A percentile compares a stretch with the other conserved stretches of the same genome.
These are phyloP conservation scores for Camelina laxa DNA, from an alignment of 345 rosid species.

Conservation along the genomic window DNA sequence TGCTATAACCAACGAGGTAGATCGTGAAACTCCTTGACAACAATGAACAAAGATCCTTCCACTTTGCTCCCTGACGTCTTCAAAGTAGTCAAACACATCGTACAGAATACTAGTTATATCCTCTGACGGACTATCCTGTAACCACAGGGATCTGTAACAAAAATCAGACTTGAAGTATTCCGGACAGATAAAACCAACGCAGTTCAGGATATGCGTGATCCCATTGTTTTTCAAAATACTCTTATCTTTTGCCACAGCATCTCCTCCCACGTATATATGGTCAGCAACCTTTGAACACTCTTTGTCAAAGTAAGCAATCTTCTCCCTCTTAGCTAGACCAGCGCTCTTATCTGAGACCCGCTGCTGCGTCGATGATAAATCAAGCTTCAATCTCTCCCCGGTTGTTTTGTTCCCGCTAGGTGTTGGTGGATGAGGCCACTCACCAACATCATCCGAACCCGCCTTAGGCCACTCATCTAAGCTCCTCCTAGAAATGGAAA, in stretches of 20 bases:
- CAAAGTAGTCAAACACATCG: constrained; percentile 98
- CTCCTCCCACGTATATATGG: constrained; percentile 96
- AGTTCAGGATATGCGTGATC: constrained; percentile 91
- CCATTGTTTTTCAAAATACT: constrained; percentile 79
- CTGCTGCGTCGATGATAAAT: constrained; percentile 73
- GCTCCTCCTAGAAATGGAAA: constrained; percentile 88
- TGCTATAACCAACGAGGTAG: constrained; percentile 97
- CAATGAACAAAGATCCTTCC: constrained; percentile 99
- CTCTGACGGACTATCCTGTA: constrained; percentile 98
- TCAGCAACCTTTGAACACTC: constrained; percentile 97
- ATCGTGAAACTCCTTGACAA: constrained; percentile 97
- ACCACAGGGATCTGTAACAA: constrained; percentile 92
- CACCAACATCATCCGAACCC: constrained; percentile 92
- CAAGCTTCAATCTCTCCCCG: constrained; percentile 93
- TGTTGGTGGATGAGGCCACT: constrained; percentile 94
- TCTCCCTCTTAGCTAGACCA: constrained; percentile 84
- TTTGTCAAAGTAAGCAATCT: constrained; percentile 91
- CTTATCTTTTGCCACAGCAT: constrained; percentile 91
- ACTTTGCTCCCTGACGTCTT: constrained; percentile 89
- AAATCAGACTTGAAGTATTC: constrained; percentile 93
- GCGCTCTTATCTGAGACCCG: constrained; percentile 67
- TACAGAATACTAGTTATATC: constrained; percentile 97
- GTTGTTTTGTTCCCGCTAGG: constrained; percentile 76
- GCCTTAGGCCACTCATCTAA: constrained; percentile 99
- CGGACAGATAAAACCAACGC: constrained; percentile 98